Evolutionary conservation across 108 stramenopile genomes (phyloP).

Genomic region (Chaetoceros tenuissimus): DNA sequence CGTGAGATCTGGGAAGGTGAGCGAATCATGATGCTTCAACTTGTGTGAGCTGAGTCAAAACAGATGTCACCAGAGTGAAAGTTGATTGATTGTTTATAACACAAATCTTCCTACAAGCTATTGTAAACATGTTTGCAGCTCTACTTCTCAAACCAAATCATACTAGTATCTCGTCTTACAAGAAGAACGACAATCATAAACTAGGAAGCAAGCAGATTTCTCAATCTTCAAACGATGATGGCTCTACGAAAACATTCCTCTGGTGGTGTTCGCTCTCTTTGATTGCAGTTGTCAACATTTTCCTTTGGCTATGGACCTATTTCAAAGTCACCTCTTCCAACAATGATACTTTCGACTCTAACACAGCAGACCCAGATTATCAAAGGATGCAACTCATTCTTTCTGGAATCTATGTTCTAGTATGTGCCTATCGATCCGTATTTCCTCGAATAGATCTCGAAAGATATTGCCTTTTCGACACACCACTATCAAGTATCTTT

Average conservation of each 20-base stretch:
- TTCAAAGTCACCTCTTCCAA: constrained; percentile 5
- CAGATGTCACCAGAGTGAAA: too few species aligned
- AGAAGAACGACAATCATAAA: too few species aligned
- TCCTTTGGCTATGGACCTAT: constrained; percentile 15
- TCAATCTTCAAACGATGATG: too few species aligned
- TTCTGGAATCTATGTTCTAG: constrained; percentile 27
- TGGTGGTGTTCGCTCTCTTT: constrained; percentile 12
- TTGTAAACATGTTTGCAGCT: too few species aligned
- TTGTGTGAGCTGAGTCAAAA: too few species aligned
- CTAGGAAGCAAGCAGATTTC: too few species aligned
- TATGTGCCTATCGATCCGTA: constrained; percentile 27
- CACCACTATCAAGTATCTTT: constrained; percentile 23
- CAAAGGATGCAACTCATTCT: constrained; percentile 21
- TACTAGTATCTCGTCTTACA: too few species aligned
- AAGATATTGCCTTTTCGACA: constrained; percentile 29
- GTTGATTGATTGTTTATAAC: too few species aligned
- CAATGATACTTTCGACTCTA: background rate
- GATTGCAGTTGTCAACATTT: constrained; percentile 15
- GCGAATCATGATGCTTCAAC: too few species aligned
- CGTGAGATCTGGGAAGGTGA: too few species aligned
- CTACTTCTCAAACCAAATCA: too few species aligned
- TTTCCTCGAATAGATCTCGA: constrained; percentile 29
- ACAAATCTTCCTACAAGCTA: too few species aligned
- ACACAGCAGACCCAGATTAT: background rate
- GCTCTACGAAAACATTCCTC: constrained; percentile 4